Base-by-base conservation (phyloP, 345 rosid species). In the Syzygium grande region DNA sequence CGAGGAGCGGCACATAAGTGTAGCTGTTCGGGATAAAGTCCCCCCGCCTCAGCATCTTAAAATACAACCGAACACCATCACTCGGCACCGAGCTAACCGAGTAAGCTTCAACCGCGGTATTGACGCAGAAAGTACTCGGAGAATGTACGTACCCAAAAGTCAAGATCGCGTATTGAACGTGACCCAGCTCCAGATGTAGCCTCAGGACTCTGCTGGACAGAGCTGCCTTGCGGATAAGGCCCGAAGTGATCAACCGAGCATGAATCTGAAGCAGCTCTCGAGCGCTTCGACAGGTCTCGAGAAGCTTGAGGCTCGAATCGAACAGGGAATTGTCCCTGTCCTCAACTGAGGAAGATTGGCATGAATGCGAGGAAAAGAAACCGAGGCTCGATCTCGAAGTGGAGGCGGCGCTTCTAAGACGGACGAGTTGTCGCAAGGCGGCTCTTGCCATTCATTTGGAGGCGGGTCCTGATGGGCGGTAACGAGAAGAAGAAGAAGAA, bases 371-470 rank as follows among this genome's bases (percentile, higher is more conserved):
- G 49, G 27, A 73, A 73, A 73, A 73, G 83, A 73, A 38, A 43
- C 27, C 11, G 1, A 73, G 83, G 49, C 15, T 73, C 4, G 49
- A 73, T 21, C 83, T 73, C 8, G 27, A 5, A 43, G 83, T 38
- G 27, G 83, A 38, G 46, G 79, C 83, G 83, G 49, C 11, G 49
- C 49, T 11, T 38, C 83, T 22, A 43, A 73, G 91, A 63, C 92
- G 91, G 90, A 88, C 86, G 63, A 92, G 86, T 61, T 91, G 89
- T 89, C 92, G 94, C 25, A 91, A 91, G 89, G 92, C 89, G 89
- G 90, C 91, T 88, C 93, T 94, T 92, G 95, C 95, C 96, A 95
- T 95, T 93, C 97, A 95, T 93, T 90, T 92, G 93, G 86, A 84
- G 61, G 25, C 77, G 84, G 14, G 52, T 41, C 54, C 85, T 27